A percentile compares a stretch with the other conserved stretches of the same genome.
Evolutionary conservation across 2,329 filamentous ascomycete genomes (phyloP).

Genomic region (Aspergillus sojae): DNA sequence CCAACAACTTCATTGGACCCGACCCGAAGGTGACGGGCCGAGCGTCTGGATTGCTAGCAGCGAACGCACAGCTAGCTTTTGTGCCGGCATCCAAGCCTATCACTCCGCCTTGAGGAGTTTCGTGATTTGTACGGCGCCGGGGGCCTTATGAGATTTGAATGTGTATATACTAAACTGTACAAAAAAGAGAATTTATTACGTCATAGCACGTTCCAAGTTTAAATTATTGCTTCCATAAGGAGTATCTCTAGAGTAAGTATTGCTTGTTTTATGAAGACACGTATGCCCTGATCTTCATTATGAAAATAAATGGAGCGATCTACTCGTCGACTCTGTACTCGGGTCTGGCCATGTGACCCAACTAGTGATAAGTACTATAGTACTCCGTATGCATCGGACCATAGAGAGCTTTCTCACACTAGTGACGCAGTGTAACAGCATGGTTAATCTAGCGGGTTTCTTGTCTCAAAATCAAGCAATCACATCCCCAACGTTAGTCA

Average conservation of each 20-base stretch:
- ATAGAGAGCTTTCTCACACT: not conserved
- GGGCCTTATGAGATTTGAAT: not conserved
- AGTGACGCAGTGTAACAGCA: not conserved
- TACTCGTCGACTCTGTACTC: not conserved
- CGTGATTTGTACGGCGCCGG: not conserved
- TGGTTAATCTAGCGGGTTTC: not conserved
- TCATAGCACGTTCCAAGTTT: not conserved
- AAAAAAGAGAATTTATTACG: not conserved
- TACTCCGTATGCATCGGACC: too few species aligned
- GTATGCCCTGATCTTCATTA: too few species aligned
- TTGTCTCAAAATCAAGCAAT: slow-evolving; percentile 13
- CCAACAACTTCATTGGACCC: slow-evolving; percentile 57
- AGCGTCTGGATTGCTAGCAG: slow-evolving; percentile 5
- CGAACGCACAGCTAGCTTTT: slow-evolving; percentile 22
- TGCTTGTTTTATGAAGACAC: too few species aligned
- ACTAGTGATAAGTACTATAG: too few species aligned
- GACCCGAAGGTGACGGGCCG: slow-evolving; percentile 29
- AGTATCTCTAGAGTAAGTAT: not conserved
- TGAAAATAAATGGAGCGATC: too few species aligned
- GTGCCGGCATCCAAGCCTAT: slow-evolving; percentile 24
- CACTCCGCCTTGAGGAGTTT: not conserved
- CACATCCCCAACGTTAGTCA: slow-evolving; percentile 17
- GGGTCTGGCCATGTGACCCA: not conserved
- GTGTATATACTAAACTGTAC: not conserved
- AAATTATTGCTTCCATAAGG: not conserved